Percentiles rank a stretch among this genome's conserved stretches.
Conservation (phyloP, 2,329 filamentous ascomycete genomes). For the Hypoxylon sp. region DNA sequence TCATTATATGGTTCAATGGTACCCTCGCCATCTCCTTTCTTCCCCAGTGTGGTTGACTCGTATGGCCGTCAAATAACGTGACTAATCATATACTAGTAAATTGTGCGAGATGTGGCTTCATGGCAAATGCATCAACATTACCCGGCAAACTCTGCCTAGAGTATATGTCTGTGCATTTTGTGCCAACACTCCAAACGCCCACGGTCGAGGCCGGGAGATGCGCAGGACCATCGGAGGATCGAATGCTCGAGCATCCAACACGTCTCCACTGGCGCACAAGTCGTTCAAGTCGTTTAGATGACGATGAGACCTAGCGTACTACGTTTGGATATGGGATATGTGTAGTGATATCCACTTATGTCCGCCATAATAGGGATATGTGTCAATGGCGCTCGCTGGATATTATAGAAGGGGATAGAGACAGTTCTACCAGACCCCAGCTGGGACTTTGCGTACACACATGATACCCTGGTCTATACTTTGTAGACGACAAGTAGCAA, state of each 20-base stretch:
- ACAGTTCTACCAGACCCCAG: slow-evolving; percentile 17
- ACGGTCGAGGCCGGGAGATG: slow-evolving; percentile 61
- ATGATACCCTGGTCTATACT: slow-evolving; percentile 49
- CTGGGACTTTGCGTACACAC: slow-evolving; percentile 45
- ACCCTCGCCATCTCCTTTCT: slow-evolving; percentile 46
- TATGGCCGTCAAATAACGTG: slow-evolving; percentile 5
- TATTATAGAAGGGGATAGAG: slow-evolving; percentile 40
- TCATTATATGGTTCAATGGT: slow-evolving; percentile 74
- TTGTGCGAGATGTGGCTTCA: slow-evolving; percentile 76
- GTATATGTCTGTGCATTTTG: slow-evolving; percentile 75
- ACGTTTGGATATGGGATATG: background rate
- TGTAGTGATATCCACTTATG: slow-evolving; percentile 3
- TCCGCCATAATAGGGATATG: slow-evolving; percentile 30
- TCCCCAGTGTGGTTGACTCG: slow-evolving; percentile 11
- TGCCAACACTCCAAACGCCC: slow-evolving; percentile 68
- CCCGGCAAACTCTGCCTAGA: slow-evolving; percentile 66
- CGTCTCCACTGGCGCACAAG: slow-evolving; percentile 61
- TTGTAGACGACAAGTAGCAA: slow-evolving; percentile 47
- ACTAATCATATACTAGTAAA: slow-evolving; percentile 59
- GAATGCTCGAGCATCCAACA: slow-evolving; percentile 47
- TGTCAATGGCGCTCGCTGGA: slow-evolving; percentile 30
- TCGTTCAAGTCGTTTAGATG: slow-evolving; percentile 60
- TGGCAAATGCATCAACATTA: slow-evolving; percentile 72
- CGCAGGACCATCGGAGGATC: slow-evolving; percentile 50
- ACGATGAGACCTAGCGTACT: slow-evolving; percentile 7